Percentiles rank a stretch among this genome's conserved stretches.
phyloP scores from a whole-genome alignment of 2,329 filamentous ascomycete genomes.

The Aciculosporium take region DNA sequence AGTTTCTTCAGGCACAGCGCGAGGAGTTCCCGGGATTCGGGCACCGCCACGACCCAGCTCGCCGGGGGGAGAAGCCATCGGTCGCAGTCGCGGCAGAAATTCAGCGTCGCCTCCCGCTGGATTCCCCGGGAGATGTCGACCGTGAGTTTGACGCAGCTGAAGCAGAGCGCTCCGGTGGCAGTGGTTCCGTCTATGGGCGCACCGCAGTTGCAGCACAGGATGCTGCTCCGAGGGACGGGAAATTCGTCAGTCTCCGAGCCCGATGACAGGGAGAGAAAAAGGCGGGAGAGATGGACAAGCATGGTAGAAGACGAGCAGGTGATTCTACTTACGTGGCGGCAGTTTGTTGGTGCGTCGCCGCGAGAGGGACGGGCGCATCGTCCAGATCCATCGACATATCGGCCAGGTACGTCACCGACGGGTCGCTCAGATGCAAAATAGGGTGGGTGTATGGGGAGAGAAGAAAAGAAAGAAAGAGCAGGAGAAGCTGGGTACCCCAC shows the following conservation, averaged over 20 bases:
- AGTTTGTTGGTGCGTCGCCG: conserved; percentile 17
- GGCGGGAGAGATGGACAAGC: neutral
- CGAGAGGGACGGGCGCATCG: conserved; percentile 26
- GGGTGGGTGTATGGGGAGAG: no score
- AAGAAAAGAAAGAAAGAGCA: conserved; percentile 9
- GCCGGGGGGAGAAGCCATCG: conserved; percentile 78
- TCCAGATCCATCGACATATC: conserved; percentile 31
- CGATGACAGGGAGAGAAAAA: neutral
- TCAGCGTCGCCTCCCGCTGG: conserved; percentile 75
- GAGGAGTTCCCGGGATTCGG: conserved; percentile 82
- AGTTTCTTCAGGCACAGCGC: conserved; percentile 84
- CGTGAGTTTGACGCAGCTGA: conserved; percentile 89
- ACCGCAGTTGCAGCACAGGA: conserved; percentile 96
- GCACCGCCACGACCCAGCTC: conserved; percentile 72
- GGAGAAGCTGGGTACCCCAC: neutral
- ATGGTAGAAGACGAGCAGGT: neutral
- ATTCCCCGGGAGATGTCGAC: conserved; percentile 87
- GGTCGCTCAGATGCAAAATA: no score
- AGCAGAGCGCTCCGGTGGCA: conserved; percentile 75
- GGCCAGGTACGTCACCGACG: conserved; percentile 6
- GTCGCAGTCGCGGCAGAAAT: conserved; percentile 90
- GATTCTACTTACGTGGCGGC: conserved; percentile 26
- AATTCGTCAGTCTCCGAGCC: no score
- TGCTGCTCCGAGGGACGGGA: conserved; percentile 28
- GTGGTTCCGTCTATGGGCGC: conserved; percentile 87